Evolutionary conservation across 306 rosid species (phyloP).

Genomic region (Pueraria montana): DNA sequence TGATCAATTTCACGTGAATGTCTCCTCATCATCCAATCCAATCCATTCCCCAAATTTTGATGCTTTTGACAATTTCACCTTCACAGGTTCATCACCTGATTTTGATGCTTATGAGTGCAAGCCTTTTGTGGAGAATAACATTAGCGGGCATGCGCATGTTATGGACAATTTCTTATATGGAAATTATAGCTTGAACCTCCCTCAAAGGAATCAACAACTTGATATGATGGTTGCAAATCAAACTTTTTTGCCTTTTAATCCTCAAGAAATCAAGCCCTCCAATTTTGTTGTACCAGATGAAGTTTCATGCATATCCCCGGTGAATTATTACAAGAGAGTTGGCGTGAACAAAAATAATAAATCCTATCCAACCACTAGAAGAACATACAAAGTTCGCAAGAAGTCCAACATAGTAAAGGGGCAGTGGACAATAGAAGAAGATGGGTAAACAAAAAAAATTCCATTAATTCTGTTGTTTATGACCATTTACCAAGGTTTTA

Average conservation of each 20-base stretch:
- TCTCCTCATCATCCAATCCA: slow-evolving; percentile 50
- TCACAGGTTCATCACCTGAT: slow-evolving; percentile 41
- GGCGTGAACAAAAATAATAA: slow-evolving; percentile 49
- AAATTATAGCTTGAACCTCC: slow-evolving; percentile 52
- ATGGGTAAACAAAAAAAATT: slow-evolving; percentile 61
- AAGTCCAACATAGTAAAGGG: slow-evolving; percentile 78
- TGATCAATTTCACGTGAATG: slow-evolving; percentile 54
- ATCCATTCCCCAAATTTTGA: slow-evolving; percentile 52
- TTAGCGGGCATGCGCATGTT: slow-evolving; percentile 51
- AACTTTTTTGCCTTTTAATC: slow-evolving; percentile 46
- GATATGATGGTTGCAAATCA: slow-evolving; percentile 54
- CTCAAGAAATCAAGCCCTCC: slow-evolving; percentile 57
- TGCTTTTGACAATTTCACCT: slow-evolving; percentile 48
- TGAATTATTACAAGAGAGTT: slow-evolving; percentile 54
- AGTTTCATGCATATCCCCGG: slow-evolving; percentile 65
- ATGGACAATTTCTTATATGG: slow-evolving; percentile 69
- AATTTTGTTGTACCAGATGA: slow-evolving; percentile 70
- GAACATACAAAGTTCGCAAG: slow-evolving; percentile 56
- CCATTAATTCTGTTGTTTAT: not conserved
- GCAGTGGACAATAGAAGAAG: slow-evolving; percentile 91
- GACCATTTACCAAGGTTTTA: not conserved
- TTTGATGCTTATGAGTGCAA: slow-evolving; percentile 59
- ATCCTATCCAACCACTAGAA: slow-evolving; percentile 44
- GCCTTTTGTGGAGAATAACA: slow-evolving; percentile 54
- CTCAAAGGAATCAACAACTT: slow-evolving; percentile 54